Evolutionary conservation across 768 basidiomycete genomes (phyloP), one percentile per base, ranked within the genome.

Genomic region (Hygrocybe punicea): DNA sequence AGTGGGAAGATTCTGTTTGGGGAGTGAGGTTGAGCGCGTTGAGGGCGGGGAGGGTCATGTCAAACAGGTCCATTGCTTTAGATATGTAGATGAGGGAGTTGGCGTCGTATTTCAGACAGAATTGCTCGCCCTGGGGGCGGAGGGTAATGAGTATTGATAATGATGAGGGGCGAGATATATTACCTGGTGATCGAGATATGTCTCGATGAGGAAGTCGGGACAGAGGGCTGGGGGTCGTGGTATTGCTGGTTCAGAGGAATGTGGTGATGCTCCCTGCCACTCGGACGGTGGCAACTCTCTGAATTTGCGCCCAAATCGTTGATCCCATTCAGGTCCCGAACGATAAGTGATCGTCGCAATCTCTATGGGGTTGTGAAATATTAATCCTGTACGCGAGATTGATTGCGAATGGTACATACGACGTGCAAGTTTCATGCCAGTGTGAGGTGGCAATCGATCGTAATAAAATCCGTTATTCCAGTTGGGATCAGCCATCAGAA

Each of bases 401-500:
- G 53, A 47, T 29, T 14, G 24, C 46, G 46, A 64, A 37, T 23
- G 48, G 13, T 19, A 49, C 73, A 51, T 65, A 97, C 95, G 97
- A 62, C 97, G 83, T 24, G 97, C 97, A 17, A 99, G 83, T 70
- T 99, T 99, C 94, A 99, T 98, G 25, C 97, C 97, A 1, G 86
- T 91, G 68, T 99, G 97, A 0, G 97, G 97, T 2, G 97, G 97
- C n/a, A 95, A 69, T 7, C 81, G 79, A 58, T 96, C 92, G 68
- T 99, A 99, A 70, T 99, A 99, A 72, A 96, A 98, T 4, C 97
- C 97, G 35, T 93, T 87, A 59, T 98, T 99, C 97, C 97, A 99
- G 61, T 98, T 98, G 0, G 96, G 96, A 72, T 99, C 97, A 2
- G 96, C 91, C 97, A 99, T 99, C 53, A 99, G 83, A 16, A 99